These are phyloP conservation scores for Fusarium virguliforme DNA, from an alignment of 2,329 filamentous ascomycete species.

Conservation along the genomic window DNA sequence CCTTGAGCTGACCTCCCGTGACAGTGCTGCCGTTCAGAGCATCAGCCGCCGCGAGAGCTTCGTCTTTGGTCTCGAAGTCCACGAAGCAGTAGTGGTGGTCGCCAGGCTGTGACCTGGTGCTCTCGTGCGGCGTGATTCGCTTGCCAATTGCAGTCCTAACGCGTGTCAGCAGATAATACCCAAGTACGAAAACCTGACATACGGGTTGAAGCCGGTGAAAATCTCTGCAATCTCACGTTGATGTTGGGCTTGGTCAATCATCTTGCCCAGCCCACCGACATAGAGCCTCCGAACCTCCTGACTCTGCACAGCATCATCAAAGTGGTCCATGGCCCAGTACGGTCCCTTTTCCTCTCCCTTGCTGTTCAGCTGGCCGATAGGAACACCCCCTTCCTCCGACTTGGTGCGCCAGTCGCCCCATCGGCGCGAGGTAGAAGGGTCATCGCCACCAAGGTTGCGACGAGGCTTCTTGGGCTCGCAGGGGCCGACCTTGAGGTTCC, in stretches of 20 bases:
- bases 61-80: conserved; percentile 70
- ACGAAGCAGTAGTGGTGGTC: conserved; percentile 77
- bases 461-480: conserved; percentile 69
- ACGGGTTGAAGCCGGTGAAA: conserved; percentile 62
- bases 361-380: neutral
- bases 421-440: conserved; percentile 54
- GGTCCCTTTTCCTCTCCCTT: conserved; percentile 19
- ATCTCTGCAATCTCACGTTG: conserved; percentile 64
- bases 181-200: neutral
- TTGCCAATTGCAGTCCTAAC: conserved; percentile 59
- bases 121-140: conserved; percentile 72
- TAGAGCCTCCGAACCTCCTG: conserved; percentile 62
- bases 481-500: conserved; percentile 75
- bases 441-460: conserved; percentile 34
- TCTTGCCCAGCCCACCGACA: conserved; percentile 66
- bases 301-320: conserved; percentile 51
- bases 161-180: neutral
- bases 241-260: conserved; percentile 65
- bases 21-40: conserved; percentile 43
- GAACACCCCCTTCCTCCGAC: conserved; percentile 28
- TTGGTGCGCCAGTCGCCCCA: conserved; percentile 63
- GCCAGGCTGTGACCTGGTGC: conserved; percentile 66
- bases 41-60: conserved; percentile 67
- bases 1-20: conserved; percentile 21
- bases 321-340: conserved; percentile 48